These are phyloP conservation scores for Epichloe elymi DNA, from an alignment of 2,329 filamentous ascomycete genomes.

Conservation along the genomic window DNA sequence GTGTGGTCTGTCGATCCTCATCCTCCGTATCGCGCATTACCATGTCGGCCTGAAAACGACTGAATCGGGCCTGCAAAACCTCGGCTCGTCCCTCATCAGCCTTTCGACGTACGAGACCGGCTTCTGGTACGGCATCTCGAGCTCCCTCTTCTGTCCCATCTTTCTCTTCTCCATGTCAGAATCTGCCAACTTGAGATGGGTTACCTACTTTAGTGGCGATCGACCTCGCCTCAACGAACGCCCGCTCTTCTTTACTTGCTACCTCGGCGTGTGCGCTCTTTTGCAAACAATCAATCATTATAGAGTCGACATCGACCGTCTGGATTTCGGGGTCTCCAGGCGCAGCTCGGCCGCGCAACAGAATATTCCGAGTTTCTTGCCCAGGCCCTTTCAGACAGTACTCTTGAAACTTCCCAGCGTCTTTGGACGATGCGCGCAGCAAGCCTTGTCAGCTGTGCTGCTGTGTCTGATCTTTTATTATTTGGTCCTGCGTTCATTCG, in stretches of 20 bases:
- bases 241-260: constrained; percentile 64
- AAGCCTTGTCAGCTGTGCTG: constrained; percentile 26
- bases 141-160: constrained; percentile 65
- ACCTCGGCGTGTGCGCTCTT: constrained; percentile 55
- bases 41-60: constrained; percentile 64
- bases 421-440: constrained; percentile 24
- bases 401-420: constrained; percentile 26
- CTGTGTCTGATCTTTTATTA: constrained; percentile 47
- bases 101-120: constrained; percentile 55
- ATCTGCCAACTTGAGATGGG: constrained; percentile 53
- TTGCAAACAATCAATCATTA: constrained; percentile 60
- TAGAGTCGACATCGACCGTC: constrained; percentile 57
- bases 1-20: constrained; percentile 62
- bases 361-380: constrained; percentile 12
- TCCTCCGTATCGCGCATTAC: constrained; percentile 75
- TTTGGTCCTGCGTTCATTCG: constrained; percentile 43
- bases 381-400: constrained; percentile 22
- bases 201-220: constrained; percentile 59
- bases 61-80: constrained; percentile 50
- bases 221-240: constrained; percentile 73
- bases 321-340: constrained; percentile 27
- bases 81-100: constrained; percentile 43
- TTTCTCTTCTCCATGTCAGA: constrained; percentile 60
- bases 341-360: constrained; percentile 11
- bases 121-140: constrained; percentile 65